Conservation (phyloP, 805 yeast genomes). For the Priceomyces fermenticarens region DNA sequence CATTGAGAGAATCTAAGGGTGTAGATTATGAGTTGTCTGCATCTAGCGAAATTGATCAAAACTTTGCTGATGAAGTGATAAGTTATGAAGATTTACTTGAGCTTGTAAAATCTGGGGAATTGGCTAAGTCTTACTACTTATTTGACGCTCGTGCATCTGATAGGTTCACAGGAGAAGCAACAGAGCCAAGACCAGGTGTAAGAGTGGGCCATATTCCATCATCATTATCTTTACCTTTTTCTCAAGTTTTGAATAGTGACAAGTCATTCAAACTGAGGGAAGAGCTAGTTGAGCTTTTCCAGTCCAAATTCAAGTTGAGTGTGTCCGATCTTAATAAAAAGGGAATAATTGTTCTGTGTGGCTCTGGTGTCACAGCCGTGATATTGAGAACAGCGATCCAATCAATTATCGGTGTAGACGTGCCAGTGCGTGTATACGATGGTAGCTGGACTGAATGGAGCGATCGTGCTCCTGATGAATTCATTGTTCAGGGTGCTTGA, state of each 20-base stretch:
- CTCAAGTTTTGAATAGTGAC: conserved; percentile 49
- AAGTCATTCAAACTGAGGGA: conserved; percentile 47
- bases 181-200: conserved; percentile 88
- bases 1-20: conserved; percentile 9
- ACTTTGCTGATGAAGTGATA: conserved; percentile 48
- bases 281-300: conserved; percentile 48
- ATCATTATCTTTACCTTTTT: conserved; percentile 73
- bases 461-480: conserved; percentile 58
- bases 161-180: conserved; percentile 73
- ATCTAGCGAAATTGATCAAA: conserved; percentile 28
- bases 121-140: conserved; percentile 47
- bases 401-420: conserved; percentile 31
- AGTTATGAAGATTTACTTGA: conserved; percentile 63
- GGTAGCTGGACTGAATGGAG: conserved; percentile 93
- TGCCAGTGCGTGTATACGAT: conserved; percentile 51
- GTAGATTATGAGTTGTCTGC: conserved; percentile 18
- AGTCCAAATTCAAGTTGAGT: conserved; percentile 27
- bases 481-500: conserved; percentile 41
- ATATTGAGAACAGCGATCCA: conserved; percentile 70
- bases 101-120: conserved; percentile 48
- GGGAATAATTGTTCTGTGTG: conserved; percentile 86
- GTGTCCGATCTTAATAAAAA: conserved; percentile 39
- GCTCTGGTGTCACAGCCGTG: conserved; percentile 95
- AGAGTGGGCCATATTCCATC: conserved; percentile 90
- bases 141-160: conserved; percentile 81